Percentiles rank a stretch among this genome's conserved stretches.
phyloP scores from a whole-genome alignment of 352 stramenopile species.

The Chrysophaeum taylorii region DNA sequence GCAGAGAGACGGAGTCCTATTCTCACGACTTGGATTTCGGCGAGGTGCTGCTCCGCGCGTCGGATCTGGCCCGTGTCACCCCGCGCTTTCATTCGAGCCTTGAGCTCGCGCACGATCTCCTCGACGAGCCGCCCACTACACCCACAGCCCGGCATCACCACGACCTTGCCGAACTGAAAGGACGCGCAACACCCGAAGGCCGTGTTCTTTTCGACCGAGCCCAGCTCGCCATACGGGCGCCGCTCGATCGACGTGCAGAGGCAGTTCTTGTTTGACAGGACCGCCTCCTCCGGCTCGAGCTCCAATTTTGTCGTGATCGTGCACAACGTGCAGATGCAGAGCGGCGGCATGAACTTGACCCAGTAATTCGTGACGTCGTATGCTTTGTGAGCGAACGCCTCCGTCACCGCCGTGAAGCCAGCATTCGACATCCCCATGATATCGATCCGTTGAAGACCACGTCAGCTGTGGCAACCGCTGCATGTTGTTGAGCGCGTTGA shows the following conservation, averaged over 20 bases:
- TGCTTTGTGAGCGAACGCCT: background rate
- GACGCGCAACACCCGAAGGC: background rate
- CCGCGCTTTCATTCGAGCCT: background rate
- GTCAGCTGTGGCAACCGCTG: too few relatives aligned
- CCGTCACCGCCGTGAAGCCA: background rate
- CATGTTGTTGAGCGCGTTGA: too few relatives aligned
- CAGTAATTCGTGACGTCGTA: background rate
- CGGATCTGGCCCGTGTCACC: background rate
- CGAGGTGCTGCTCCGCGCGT: background rate
- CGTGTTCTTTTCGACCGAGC: background rate
- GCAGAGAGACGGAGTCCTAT: too few relatives aligned
- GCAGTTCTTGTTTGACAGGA: background rate
- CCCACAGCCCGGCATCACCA: background rate
- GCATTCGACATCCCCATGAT: too few relatives aligned
- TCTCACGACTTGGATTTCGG: background rate
- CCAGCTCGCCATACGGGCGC: background rate
- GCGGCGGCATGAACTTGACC: background rate
- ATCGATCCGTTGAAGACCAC: too few relatives aligned
- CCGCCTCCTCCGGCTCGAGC: conserved; percentile 1
- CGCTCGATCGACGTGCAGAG: background rate
- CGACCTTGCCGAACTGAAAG: background rate
- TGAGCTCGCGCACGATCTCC: conserved; percentile 6
- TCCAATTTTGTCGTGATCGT: background rate
- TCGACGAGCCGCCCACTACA: background rate
- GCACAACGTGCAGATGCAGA: background rate